Evolutionary conservation across 768 basidiomycete genomes (phyloP).

Genomic region (Lactarius tabidus): DNA sequence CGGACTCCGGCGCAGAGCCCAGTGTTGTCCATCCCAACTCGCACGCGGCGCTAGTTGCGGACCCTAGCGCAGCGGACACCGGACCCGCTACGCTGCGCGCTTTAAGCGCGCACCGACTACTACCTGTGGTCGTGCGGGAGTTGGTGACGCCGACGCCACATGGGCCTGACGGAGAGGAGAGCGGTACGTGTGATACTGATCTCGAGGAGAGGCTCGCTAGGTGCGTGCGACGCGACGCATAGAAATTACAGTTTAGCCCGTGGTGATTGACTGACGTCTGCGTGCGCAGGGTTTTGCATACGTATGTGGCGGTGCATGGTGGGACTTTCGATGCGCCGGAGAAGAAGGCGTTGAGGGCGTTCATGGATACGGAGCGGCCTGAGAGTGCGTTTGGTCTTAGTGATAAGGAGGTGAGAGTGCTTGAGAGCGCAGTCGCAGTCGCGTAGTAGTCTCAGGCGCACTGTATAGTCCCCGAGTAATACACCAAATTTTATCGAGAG

Average conservation of each 20-base stretch:
- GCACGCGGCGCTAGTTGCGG: conserved; percentile 56
- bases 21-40: conserved; percentile 67
- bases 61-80: conserved; percentile 54
- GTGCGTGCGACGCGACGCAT: conserved; percentile 38
- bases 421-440: conserved; percentile 8
- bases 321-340: conserved; percentile 21
- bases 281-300: conserved; percentile 19
- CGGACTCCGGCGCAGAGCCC: too few species aligned
- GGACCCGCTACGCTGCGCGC: conserved; percentile 47
- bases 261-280: not conserved
- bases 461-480: not conserved
- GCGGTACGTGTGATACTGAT: conserved; percentile 49
- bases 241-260: too few species aligned
- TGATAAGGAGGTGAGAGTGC: conserved; percentile 4
- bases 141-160: conserved; percentile 55
- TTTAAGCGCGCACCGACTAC: conserved; percentile 42
- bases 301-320: conserved; percentile 19
- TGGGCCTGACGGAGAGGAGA: conserved; percentile 68
- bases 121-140: conserved; percentile 49
- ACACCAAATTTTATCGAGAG: not conserved
- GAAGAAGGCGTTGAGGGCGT: conserved; percentile 11
- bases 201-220: conserved; percentile 62
- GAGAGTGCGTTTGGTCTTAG: conserved; percentile 12
- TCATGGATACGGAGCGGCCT: conserved; percentile 10
- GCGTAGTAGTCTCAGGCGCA: not conserved